Evolutionary conservation across 75 land plant genomes (phyloP).

Genomic region (Cunninghamia lanceolata): DNA sequence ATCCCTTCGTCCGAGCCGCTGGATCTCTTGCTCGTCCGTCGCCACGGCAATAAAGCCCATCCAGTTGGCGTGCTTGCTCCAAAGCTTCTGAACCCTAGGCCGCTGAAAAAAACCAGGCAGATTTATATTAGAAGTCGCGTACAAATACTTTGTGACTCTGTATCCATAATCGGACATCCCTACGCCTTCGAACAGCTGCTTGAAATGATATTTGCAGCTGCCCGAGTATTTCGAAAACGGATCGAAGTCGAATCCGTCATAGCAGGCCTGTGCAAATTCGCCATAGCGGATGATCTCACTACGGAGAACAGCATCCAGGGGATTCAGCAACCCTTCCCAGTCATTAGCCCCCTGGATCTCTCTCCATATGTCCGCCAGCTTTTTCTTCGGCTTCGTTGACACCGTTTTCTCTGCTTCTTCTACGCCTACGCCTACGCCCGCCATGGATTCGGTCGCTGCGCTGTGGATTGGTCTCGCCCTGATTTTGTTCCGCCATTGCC

Average conservation of each 20-base stretch:
- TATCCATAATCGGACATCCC: conserved; percentile 36
- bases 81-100: conserved; percentile 19
- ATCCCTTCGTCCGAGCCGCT: conserved; percentile 47
- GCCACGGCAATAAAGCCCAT: conserved; percentile 65
- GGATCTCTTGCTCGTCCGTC: conserved; percentile 31
- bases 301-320: conserved; percentile 40
- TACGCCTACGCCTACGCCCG: not conserved
- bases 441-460: not conserved
- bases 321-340: conserved; percentile 53
- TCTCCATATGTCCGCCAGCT: conserved; percentile 28
- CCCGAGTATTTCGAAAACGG: conserved; percentile 54
- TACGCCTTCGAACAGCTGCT: conserved; percentile 26
- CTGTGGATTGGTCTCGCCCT: not conserved
- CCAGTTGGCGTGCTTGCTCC: conserved; percentile 68
- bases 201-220: conserved; percentile 33
- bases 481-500: not conserved
- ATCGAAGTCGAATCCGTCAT: conserved; percentile 64
- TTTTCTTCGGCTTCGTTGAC: not conserved
- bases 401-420: not conserved
- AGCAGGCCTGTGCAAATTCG: conserved; percentile 55
- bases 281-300: conserved; percentile 66
- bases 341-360: conserved; percentile 49
- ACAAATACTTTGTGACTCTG: conserved; percentile 46
- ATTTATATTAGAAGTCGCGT: conserved; percentile 45
- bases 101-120: conserved; percentile 45